Base-by-base conservation (phyloP, 179 eudicot genomes). In the Beta corolliflora region DNA sequence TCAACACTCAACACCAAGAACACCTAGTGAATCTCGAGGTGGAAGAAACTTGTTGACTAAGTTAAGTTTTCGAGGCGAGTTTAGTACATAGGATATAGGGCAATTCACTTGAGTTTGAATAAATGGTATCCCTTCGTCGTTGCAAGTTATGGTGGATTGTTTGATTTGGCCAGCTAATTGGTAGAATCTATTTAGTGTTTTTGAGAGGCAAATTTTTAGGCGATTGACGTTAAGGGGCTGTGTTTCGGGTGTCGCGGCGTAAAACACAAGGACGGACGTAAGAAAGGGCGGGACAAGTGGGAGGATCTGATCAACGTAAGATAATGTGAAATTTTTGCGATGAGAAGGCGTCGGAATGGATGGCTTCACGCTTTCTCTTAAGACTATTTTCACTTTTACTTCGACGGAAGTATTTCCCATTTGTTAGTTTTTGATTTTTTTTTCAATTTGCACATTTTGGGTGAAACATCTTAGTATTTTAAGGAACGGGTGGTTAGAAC, bases 41-140 rank as follows among this genome's bases (percentile, higher is more conserved):
- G 81, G 81, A 9, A 79, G 81, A 41, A 79, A 70, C 76, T 56
- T 79, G 68, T 67, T 1, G 21, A 58, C 29, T 9, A 79, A 23
- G 21, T 70, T 68, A 21, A 79, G 69, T 71, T n/a, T 79, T 3
- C 44, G 3, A 69, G 76, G 76, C 4, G 29, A 44, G 25, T 70
- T 56, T 2, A 78, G 56, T 36, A 79, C 25, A n/a, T 5, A 2
- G 5, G 76, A 79, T 23, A 79, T 25, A 7, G 81, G 68, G 68
- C 56, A 68, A 44, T 79, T 55, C 4, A 70, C 76, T 1, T 14
- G 56, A 9, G 81, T 59, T 56, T 70, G 76, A 50, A 79, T n/a
- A 19, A 79, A 79, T 21, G 81, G 75, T 55, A 79, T 10, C 4
- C 81, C 81, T 5, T 79, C n/a, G 56, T 79, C 81, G 21, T 70